Evolutionary conservation across 2,329 filamentous ascomycete species (phyloP).

Genomic region (Capronia coronata): DNA sequence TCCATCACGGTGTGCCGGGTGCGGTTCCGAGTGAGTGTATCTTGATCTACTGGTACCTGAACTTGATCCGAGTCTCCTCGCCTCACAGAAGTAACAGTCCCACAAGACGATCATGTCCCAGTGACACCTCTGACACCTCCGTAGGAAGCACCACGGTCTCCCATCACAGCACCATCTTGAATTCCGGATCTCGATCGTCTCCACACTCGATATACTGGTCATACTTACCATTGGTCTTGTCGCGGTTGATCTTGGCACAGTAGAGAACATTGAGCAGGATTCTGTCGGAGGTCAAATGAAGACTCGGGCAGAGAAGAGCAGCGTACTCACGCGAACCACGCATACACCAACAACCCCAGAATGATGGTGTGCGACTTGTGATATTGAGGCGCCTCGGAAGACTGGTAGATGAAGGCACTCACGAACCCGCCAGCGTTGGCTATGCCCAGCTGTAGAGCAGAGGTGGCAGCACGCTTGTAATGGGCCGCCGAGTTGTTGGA

Average conservation of each 20-base stretch:
- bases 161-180: conserved; percentile 54
- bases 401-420: conserved; percentile 56
- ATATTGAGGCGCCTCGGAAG: conserved; percentile 51
- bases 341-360: conserved; percentile 53
- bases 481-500: conserved; percentile 63
- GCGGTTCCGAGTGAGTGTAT: no score
- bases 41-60: no score
- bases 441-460: conserved; percentile 57
- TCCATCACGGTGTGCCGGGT: no score
- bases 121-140: background rate
- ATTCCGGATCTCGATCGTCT: conserved; percentile 59
- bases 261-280: conserved; percentile 56
- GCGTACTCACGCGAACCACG: conserved; percentile 59
- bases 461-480: conserved; percentile 58
- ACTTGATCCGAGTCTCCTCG: no score
- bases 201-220: conserved; percentile 51
- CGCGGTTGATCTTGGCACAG: conserved; percentile 57
- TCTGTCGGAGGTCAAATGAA: conserved; percentile 35
- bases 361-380: conserved; percentile 57
- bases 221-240: conserved; percentile 56
- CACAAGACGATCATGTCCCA: background rate
- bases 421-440: conserved; percentile 64
- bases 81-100: background rate
- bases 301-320: background rate
- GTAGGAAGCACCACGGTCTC: background rate